Evolutionary conservation across 2,329 filamentous ascomycete species (phyloP).

Genomic region (Hymenoscyphus linearis): DNA sequence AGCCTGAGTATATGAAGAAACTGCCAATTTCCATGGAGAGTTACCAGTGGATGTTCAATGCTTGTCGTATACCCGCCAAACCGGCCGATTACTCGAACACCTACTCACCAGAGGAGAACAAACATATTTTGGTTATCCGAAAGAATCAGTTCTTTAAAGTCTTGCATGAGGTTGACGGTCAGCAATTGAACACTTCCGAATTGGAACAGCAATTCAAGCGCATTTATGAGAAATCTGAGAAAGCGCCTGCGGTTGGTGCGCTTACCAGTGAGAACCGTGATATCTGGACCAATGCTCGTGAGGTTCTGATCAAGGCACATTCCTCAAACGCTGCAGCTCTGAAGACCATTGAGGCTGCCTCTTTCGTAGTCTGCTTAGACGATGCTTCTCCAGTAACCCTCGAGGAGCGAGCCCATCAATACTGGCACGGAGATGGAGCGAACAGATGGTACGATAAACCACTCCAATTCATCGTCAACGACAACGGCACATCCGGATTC

Average conservation of each 20-base stretch:
- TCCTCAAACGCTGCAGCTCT: slow-evolving; percentile 73
- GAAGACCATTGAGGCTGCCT: slow-evolving; percentile 77
- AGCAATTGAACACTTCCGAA: slow-evolving; percentile 83
- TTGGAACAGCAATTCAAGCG: slow-evolving; percentile 83
- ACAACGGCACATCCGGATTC: slow-evolving; percentile 96
- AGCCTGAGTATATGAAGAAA: slow-evolving; percentile 99
- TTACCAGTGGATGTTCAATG: slow-evolving; percentile 99
- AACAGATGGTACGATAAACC: slow-evolving; percentile 99
- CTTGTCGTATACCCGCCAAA: slow-evolving; percentile 75
- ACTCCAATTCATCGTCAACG: slow-evolving; percentile 94
- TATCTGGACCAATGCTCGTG: slow-evolving; percentile 80
- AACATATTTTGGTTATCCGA: slow-evolving; percentile 83
- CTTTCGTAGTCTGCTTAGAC: slow-evolving; percentile 90
- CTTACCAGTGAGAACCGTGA: slow-evolving; percentile 92
- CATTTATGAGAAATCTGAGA: slow-evolving; percentile 74
- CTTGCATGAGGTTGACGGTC: slow-evolving; percentile 70
- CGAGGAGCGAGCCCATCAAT: slow-evolving; percentile 90
- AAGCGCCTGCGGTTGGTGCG: slow-evolving; percentile 69
- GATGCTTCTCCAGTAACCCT: slow-evolving; percentile 87
- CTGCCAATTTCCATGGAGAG: slow-evolving; percentile 97
- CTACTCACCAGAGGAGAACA: slow-evolving; percentile 67
- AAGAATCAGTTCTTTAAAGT: slow-evolving; percentile 99
- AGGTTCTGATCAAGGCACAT: slow-evolving; percentile 69
- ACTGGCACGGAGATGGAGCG: slow-evolving; percentile 95
- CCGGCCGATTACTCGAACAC: slow-evolving; percentile 80